Conservation (phyloP, 2,329 filamentous ascomycete genomes). For the Colletotrichum abscissum region DNA sequence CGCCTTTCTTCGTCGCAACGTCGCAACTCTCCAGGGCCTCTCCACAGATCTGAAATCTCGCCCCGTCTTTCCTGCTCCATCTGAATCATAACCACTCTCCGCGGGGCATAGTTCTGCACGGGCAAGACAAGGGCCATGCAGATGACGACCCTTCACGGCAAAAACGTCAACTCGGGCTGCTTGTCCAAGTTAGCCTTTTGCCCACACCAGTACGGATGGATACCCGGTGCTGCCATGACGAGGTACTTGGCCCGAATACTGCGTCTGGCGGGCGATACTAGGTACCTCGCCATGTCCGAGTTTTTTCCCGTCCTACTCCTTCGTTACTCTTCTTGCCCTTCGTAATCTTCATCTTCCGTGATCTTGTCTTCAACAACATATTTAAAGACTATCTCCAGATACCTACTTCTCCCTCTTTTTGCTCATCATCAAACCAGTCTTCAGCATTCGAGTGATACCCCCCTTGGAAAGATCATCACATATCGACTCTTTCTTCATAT, state of each 20-base stretch:
- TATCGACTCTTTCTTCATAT: not conserved
- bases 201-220: too few species aligned
- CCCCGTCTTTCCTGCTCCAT: slow-evolving; percentile 34
- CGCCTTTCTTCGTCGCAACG: slow-evolving; percentile 7
- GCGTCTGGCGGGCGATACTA: slow-evolving; percentile 3
- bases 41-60: slow-evolving; percentile 33
- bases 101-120: slow-evolving; percentile 13
- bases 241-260: slow-evolving; percentile 14
- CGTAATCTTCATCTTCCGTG: not conserved
- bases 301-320: slow-evolving; percentile 11
- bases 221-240: not conserved
- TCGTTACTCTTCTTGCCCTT: slow-evolving; percentile 4
- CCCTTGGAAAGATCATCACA: not conserved
- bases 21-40: not conserved
- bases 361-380: slow-evolving; percentile 30
- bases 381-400: slow-evolving; percentile 27
- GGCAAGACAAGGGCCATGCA: slow-evolving; percentile 1
- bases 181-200: slow-evolving; percentile 26
- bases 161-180: slow-evolving; percentile 22
- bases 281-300: slow-evolving; percentile 22
- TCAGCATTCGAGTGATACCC: slow-evolving; percentile 1
- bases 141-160: not conserved
- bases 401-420: not conserved
- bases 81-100: slow-evolving; percentile 6
- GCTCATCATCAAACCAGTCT: not conserved